These are phyloP conservation scores for Boletus reticulatus DNA, from an alignment of 768 basidiomycete genomes.

Conservation along the genomic window DNA sequence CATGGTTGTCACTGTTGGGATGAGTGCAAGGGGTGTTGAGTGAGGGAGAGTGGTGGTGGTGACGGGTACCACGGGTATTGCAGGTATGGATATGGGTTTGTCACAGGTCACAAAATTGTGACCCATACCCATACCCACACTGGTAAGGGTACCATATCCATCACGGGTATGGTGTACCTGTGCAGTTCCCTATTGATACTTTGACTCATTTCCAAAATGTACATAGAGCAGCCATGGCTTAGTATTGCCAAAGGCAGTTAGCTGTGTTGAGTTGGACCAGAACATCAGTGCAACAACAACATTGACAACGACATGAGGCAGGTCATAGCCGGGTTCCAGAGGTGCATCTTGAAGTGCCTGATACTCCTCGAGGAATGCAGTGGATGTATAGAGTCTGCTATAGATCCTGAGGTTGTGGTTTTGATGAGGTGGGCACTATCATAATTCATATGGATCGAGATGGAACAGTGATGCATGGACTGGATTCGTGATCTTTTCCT, in stretches of 20 bases:
- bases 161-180: too few species aligned
- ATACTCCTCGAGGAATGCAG: background rate
- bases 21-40: too few species aligned
- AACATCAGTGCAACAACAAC: too few species aligned
- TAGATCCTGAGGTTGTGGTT: background rate
- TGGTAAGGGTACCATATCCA: too few species aligned
- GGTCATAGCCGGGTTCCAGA: background rate
- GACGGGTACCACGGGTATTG: too few species aligned
- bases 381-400: background rate
- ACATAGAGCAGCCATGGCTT: background rate
- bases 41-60: too few species aligned
- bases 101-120: too few species aligned
- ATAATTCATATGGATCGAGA: background rate
- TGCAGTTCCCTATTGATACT: background rate
- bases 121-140: too few species aligned
- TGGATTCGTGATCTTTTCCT: background rate
- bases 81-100: too few species aligned
- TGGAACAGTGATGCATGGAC: background rate
- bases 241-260: background rate
- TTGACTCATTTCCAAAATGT: background rate
- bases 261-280: background rate
- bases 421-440: background rate
- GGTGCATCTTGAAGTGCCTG: background rate
- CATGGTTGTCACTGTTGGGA: too few species aligned
- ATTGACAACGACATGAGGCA: background rate